phyloP scores from a whole-genome alignment of 306 rosid genomes.

The Quercus suber region DNA sequence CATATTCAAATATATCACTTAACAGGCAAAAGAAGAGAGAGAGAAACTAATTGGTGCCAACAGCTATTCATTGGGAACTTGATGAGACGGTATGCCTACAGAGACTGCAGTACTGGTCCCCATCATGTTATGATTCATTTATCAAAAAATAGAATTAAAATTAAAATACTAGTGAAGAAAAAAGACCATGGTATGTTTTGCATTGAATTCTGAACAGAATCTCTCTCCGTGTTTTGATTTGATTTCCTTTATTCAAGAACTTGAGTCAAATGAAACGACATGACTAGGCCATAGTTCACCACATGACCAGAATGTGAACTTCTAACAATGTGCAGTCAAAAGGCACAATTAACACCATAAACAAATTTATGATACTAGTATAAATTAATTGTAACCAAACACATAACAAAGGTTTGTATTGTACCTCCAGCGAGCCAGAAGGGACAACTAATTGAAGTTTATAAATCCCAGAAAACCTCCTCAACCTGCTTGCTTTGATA shows the following conservation, averaged over 20 bases:
- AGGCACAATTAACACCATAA: neutral
- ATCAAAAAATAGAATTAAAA: neutral
- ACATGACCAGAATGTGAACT: neutral
- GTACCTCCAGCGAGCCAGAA: constrained; percentile 84
- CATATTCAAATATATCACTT: neutral
- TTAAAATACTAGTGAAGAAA: neutral
- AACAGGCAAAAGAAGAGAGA: neutral
- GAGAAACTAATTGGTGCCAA: neutral
- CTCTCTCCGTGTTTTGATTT: neutral
- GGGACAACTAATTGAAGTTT: constrained; percentile 76
- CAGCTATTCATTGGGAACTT: neutral
- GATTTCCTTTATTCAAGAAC: neutral
- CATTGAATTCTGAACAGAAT: neutral
- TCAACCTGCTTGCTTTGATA: constrained; percentile 94
- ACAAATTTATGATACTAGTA: neutral
- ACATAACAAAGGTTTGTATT: constrained; percentile 47
- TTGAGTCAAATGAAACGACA: neutral
- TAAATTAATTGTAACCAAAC: neutral
- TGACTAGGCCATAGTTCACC: neutral
- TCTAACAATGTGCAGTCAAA: neutral
- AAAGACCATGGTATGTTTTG: neutral
- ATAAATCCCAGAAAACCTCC: constrained; percentile 76
- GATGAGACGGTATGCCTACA: neutral
- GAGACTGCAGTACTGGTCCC: neutral
- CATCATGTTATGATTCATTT: neutral